Conservation (phyloP, 78 protist genomes). For the Dictyostelium brefeldianum region DNA sequence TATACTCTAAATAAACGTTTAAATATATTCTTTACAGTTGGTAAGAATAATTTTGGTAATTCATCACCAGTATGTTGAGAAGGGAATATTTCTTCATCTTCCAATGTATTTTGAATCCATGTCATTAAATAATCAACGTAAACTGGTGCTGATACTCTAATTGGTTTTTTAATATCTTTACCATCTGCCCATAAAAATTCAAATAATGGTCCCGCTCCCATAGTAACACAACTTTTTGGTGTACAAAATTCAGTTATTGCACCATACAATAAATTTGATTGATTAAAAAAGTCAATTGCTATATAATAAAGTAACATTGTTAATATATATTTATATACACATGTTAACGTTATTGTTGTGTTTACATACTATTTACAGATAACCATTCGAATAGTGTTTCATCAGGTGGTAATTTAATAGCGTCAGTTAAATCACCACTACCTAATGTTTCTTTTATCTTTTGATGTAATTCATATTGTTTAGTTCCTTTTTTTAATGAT, state of each 20-base stretch:
- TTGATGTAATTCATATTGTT: constrained; percentile 79
- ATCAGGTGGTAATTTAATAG: constrained; percentile 82
- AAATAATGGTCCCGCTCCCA: constrained; percentile 85
- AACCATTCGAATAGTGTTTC: constrained; percentile 82
- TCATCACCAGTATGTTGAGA: constrained; percentile 44
- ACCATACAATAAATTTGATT: constrained; percentile 87
- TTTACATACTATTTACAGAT: constrained; percentile 83
- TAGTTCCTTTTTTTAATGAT: constrained; percentile 81
- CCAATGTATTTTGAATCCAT: constrained; percentile 95
- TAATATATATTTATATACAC: not conserved
- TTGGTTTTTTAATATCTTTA: constrained; percentile 89
- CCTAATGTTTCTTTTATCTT: constrained; percentile 80
- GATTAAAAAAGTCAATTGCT: constrained; percentile 93
- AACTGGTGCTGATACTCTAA: constrained; percentile 90
- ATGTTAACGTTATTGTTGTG: too few relatives aligned
- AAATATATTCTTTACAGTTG: constrained; percentile 90
- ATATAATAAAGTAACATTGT: not conserved
- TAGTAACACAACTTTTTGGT: constrained; percentile 82
- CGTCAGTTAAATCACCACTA: constrained; percentile 79
- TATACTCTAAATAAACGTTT: constrained; percentile 96
- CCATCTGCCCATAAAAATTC: constrained; percentile 95
- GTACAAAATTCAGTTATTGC: constrained; percentile 89
- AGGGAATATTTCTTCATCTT: constrained; percentile 95
- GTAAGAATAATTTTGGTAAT: constrained; percentile 91
- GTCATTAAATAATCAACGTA: constrained; percentile 95